phyloP scores from a whole-genome alignment of 2,329 filamentous ascomycete genomes.

The Colletotrichum destructivum region DNA sequence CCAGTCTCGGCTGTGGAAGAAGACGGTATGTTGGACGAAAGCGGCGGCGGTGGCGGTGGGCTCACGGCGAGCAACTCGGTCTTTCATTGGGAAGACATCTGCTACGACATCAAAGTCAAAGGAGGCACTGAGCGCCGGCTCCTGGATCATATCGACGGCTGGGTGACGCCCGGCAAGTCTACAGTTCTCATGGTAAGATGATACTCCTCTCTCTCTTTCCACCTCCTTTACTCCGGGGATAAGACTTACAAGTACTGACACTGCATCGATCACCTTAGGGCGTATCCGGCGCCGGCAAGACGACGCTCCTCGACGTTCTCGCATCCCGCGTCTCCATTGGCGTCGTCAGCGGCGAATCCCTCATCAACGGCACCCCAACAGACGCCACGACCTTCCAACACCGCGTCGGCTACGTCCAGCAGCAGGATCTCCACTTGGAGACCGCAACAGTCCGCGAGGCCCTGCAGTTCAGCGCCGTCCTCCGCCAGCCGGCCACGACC shows the following conservation, averaged over 20 bases:
- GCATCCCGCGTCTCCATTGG: slow-evolving; percentile 82
- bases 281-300: slow-evolving; percentile 82
- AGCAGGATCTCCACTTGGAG: slow-evolving; percentile 78
- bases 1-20: slow-evolving; percentile 43
- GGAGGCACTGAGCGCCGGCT: slow-evolving; percentile 74
- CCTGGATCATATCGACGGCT: slow-evolving; percentile 80
- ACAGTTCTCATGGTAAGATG: slow-evolving; percentile 77
- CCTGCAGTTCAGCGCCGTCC: slow-evolving; percentile 75
- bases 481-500: slow-evolving; percentile 74
- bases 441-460: slow-evolving; percentile 79
- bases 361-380: slow-evolving; percentile 75
- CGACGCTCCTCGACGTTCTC: slow-evolving; percentile 81
- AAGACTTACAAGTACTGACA: no score
- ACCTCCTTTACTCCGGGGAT: no score
- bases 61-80: slow-evolving; percentile 67
- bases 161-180: slow-evolving; percentile 82
- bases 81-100: slow-evolving; percentile 80
- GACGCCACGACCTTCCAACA: slow-evolving; percentile 76
- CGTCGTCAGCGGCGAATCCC: slow-evolving; percentile 79
- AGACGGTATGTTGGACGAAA: not conserved
- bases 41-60: no score
- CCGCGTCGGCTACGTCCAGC: slow-evolving; percentile 80
- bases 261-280: slow-evolving; percentile 50
- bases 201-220: no score
- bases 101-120: slow-evolving; percentile 74